Evolutionary conservation across 2,329 filamentous ascomycete genomes (phyloP).

Genomic region (Aspergillus aculeatus): DNA sequence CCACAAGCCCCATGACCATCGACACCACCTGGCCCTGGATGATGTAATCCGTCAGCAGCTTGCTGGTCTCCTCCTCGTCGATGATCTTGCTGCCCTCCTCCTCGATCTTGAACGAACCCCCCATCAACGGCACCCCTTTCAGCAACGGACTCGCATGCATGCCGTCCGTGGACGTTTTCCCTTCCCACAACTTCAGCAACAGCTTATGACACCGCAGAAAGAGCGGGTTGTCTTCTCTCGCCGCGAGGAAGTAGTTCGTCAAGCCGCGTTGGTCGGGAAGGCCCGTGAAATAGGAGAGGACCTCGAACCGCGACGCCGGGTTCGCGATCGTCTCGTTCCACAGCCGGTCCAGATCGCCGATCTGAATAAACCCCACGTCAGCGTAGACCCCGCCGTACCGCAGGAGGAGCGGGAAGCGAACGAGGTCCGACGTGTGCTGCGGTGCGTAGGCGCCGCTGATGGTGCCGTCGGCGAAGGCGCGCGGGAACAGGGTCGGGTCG

Average conservation of each 20-base stretch:
- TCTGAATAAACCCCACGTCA: slow-evolving; percentile 4
- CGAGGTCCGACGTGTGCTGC: slow-evolving; percentile 9
- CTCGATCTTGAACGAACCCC: not conserved
- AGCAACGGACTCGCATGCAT: slow-evolving; percentile 3
- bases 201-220: slow-evolving; percentile 5
- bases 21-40: slow-evolving; percentile 7
- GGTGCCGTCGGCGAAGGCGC: slow-evolving; percentile 2
- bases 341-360: slow-evolving; percentile 2
- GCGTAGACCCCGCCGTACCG: slow-evolving; percentile 5
- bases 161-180: not conserved
- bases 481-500: not conserved
- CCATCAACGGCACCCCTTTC: not conserved
- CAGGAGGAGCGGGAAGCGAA: slow-evolving; percentile 2
- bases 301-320: slow-evolving; percentile 1
- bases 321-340: slow-evolving; percentile 4
- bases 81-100: not conserved
- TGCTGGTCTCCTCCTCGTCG: not conserved
- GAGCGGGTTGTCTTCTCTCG: not conserved
- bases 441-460: not conserved
- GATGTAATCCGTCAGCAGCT: slow-evolving; percentile 6
- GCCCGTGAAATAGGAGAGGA: slow-evolving; percentile 1
- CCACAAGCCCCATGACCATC: slow-evolving; percentile 4
- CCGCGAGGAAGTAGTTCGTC: slow-evolving; percentile 3
- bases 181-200: slow-evolving; percentile 6
- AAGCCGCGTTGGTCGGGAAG: not conserved